These are phyloP conservation scores for Blastocystis sp. DNA, from an alignment of 352 stramenopile genomes.

Conservation along the genomic window DNA sequence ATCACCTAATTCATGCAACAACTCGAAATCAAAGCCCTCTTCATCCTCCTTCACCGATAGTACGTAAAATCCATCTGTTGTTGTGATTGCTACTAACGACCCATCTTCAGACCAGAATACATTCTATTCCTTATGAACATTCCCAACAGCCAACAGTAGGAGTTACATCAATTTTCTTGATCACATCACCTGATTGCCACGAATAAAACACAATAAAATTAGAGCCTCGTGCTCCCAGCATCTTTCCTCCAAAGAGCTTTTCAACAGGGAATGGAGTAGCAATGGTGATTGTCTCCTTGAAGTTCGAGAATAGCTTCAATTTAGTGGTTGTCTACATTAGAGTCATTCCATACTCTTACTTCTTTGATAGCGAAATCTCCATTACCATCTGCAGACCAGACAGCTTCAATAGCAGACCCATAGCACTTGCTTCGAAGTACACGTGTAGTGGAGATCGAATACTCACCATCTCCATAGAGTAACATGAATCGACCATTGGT, in stretches of 20 bases:
- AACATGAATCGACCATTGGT: constrained; percentile 96
- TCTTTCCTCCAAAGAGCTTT: constrained; percentile 87
- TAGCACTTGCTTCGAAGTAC: constrained; percentile 85
- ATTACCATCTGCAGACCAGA: constrained; percentile 90
- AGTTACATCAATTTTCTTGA: constrained; percentile 93
- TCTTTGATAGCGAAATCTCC: constrained; percentile 83
- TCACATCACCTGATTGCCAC: constrained; percentile 93
- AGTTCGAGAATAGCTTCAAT: constrained; percentile 97
- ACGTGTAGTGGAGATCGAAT: constrained; percentile 99
- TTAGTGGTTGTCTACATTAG: constrained; percentile 84
- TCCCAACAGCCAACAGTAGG: constrained; percentile 70
- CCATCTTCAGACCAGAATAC: constrained; percentile 95
- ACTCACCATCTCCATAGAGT: constrained; percentile 97
- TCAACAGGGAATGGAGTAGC: constrained; percentile 90
- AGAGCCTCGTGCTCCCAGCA: constrained; percentile 89
- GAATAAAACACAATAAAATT: constrained; percentile 97
- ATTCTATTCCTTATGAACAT: constrained; percentile 75
- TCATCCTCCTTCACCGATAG: constrained; percentile 77
- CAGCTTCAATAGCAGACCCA: constrained; percentile 93
- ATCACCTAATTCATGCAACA: constrained; percentile 93
- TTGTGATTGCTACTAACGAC: constrained; percentile 90
- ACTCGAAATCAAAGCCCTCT: constrained; percentile 95
- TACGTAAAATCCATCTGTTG: constrained; percentile 90
- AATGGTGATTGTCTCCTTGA: constrained; percentile 91
- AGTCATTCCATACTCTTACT: neutral